A percentile compares a stretch with the other conserved stretches of the same genome.
phyloP scores from a whole-genome alignment of 345 rosid genomes.

The Tarenaya hassleriana region DNA sequence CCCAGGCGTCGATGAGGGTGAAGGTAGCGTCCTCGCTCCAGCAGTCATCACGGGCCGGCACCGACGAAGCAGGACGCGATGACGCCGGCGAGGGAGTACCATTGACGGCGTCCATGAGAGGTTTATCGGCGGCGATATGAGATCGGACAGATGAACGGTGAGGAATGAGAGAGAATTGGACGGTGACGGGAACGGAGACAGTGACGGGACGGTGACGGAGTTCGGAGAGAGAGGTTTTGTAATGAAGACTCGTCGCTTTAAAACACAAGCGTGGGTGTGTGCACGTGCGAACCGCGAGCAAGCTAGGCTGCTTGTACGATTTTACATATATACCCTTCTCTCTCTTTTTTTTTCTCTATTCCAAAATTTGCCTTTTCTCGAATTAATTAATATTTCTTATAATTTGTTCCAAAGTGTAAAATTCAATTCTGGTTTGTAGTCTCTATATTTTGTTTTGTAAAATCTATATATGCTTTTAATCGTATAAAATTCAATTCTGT shows the following conservation, averaged over 20 bases:
- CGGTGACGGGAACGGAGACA: constrained; percentile 26
- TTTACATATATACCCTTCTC: not conserved
- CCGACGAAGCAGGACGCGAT: constrained; percentile 47
- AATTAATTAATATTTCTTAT: not conserved
- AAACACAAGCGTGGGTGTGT: not conserved
- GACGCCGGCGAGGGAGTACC: constrained; percentile 34
- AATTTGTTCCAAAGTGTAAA: not conserved
- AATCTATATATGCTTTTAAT: not conserved
- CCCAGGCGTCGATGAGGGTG: constrained; percentile 95
- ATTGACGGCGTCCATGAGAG: constrained; percentile 30
- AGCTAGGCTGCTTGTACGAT: not conserved
- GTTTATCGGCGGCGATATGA: constrained; percentile 17
- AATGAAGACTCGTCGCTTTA: constrained; percentile 6
- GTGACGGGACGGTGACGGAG: constrained; percentile 29
- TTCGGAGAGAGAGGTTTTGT: constrained; percentile 17
- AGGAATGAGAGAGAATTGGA: constrained; percentile 20
- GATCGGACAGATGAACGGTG: constrained; percentile 22
- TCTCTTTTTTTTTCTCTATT: no score
- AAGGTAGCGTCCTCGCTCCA: constrained; percentile 98
- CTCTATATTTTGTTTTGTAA: not conserved
- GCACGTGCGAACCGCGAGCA: constrained; percentile 18
- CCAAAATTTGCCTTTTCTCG: not conserved
- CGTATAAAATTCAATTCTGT: constrained; percentile 11
- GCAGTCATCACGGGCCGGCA: constrained; percentile 77
- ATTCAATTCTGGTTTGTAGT: not conserved